Conservation (phyloP, 2,329 filamentous ascomycete genomes). For the Xylaria sp. region DNA sequence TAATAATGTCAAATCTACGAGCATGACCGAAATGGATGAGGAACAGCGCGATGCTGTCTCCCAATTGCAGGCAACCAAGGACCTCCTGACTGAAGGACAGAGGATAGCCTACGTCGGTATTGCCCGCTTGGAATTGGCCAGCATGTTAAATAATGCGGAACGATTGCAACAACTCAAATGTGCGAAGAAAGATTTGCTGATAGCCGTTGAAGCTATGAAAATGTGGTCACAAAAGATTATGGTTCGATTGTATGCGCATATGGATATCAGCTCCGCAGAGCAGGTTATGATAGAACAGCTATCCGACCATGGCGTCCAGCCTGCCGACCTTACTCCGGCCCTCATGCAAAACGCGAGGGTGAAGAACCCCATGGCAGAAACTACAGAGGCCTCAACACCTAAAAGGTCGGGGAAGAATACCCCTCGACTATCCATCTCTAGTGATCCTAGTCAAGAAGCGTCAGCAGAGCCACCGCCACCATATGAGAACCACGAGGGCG, state of each 20-base stretch:
- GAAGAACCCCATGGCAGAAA: conserved; percentile 83
- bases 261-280: conserved; percentile 92
- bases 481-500: conserved; percentile 71
- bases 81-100: conserved; percentile 93
- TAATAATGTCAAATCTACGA: conserved; percentile 71
- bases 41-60: conserved; percentile 86
- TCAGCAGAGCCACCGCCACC: conserved; percentile 65
- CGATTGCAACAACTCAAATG: conserved; percentile 69
- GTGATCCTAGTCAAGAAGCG: conserved; percentile 56
- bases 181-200: conserved; percentile 76
- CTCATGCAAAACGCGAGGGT: conserved; percentile 93
- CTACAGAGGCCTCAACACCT: conserved; percentile 41
- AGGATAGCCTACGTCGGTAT: conserved; percentile 95
- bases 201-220: conserved; percentile 80
- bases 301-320: conserved; percentile 88
- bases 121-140: conserved; percentile 81
- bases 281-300: conserved; percentile 99
- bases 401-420: conserved; percentile 42
- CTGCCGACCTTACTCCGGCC: conserved; percentile 83
- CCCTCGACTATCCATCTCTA: conserved; percentile 47
- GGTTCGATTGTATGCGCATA: conserved; percentile 91
- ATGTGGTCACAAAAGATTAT: conserved; percentile 99
- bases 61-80: conserved; percentile 96
- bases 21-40: conserved; percentile 75
- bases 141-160: conserved; percentile 78